Conservation (phyloP, 805 yeast genomes). For the Deakozyma indianensis region DNA sequence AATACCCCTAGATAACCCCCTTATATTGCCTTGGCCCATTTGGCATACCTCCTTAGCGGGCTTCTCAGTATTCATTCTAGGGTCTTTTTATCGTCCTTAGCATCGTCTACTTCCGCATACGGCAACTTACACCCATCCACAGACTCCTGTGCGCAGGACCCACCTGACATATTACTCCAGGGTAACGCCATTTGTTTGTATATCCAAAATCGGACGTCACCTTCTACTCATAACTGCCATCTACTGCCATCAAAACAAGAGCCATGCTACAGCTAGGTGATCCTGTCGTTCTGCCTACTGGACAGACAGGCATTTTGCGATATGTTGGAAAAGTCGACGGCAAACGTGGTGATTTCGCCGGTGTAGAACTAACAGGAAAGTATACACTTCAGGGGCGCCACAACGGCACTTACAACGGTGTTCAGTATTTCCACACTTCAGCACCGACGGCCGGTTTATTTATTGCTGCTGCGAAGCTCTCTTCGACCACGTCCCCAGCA, state of each 20-base stretch:
- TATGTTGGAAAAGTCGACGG: slow-evolving; percentile 63
- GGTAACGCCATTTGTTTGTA: too few relatives aligned
- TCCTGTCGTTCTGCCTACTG: slow-evolving; percentile 38
- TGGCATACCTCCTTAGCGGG: too few relatives aligned
- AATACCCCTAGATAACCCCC: too few relatives aligned
- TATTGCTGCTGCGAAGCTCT: slow-evolving; percentile 26
- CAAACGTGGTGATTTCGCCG: slow-evolving; percentile 69
- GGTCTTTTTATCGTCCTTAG: too few relatives aligned
- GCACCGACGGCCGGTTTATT: slow-evolving; percentile 63
- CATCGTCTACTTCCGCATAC: too few relatives aligned
- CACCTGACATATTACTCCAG: too few relatives aligned
- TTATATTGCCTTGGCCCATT: too few relatives aligned
- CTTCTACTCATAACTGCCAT: too few relatives aligned
- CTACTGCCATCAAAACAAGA: slow-evolving; percentile 1
- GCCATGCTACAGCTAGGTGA: slow-evolving; percentile 19
- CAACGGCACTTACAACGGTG: slow-evolving; percentile 67
- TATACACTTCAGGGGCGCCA: slow-evolving; percentile 61
- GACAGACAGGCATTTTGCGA: slow-evolving; percentile 51
- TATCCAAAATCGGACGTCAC: too few relatives aligned
- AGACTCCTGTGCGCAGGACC: too few relatives aligned
- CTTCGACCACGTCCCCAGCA: slow-evolving; percentile 1
- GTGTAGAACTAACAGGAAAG: slow-evolving; percentile 68
- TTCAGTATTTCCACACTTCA: slow-evolving; percentile 49
- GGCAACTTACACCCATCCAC: too few relatives aligned
- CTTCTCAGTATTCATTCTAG: too few relatives aligned